phyloP scores from a whole-genome alignment of 2,329 filamentous ascomycete species.

The Neonectria faginata region DNA sequence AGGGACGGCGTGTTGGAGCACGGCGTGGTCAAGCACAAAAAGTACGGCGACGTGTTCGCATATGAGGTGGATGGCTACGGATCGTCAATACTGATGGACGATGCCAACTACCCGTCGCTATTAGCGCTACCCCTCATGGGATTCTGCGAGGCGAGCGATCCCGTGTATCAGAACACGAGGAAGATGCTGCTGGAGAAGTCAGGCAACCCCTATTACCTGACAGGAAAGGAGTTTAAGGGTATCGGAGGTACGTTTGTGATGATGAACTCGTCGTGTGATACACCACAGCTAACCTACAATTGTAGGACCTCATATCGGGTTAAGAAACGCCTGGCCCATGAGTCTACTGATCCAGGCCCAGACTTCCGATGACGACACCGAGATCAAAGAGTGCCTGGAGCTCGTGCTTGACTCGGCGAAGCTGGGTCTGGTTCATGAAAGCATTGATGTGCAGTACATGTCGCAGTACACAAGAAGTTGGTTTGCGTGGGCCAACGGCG shows the following conservation, averaged over 20 bases:
- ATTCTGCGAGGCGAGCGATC: slow-evolving; percentile 73
- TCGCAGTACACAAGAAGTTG: slow-evolving; percentile 85
- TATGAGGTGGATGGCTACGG: slow-evolving; percentile 92
- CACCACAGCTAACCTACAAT: slow-evolving; percentile 24
- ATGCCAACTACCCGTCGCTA: slow-evolving; percentile 87
- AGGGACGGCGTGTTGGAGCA: slow-evolving; percentile 85
- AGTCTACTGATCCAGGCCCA: slow-evolving; percentile 90
- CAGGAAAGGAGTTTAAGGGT: slow-evolving; percentile 80
- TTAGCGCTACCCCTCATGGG: slow-evolving; percentile 83
- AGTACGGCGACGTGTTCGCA: slow-evolving; percentile 83
- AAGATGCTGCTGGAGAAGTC: slow-evolving; percentile 77
- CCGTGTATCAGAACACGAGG: slow-evolving; percentile 88
- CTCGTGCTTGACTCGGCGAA: slow-evolving; percentile 80
- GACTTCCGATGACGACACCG: slow-evolving; percentile 84
- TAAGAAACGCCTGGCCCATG: slow-evolving; percentile 98
- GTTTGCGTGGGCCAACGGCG: slow-evolving; percentile 98
- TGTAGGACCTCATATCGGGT: slow-evolving; percentile 75
- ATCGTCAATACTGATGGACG: slow-evolving; percentile 86
- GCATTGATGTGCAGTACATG: slow-evolving; percentile 79
- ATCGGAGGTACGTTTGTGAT: slow-evolving; percentile 76
- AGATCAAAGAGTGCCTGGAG: slow-evolving; percentile 80
- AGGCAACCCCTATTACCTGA: slow-evolving; percentile 90
- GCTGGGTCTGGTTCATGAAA: slow-evolving; percentile 90
- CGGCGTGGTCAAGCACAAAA: slow-evolving; percentile 80
- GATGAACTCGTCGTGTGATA: too few relatives aligned